Evolutionary conservation across 768 basidiomycete species (phyloP), one percentile per base, ranked within the genome.

Genomic region (Trametes sanguinea): DNA sequence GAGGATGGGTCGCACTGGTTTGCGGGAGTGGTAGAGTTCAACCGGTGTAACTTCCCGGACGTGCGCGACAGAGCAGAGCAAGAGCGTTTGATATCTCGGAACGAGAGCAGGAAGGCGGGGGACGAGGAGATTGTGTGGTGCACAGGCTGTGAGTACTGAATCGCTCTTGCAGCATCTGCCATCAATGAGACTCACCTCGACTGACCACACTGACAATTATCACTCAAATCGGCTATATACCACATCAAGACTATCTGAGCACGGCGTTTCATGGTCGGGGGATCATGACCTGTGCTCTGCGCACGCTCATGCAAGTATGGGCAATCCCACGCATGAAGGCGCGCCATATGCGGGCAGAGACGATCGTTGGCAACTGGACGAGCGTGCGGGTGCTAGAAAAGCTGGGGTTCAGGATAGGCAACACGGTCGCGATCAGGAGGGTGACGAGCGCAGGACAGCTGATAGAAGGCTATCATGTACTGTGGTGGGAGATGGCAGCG

Each of bases 201-300:
- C 30, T n/a, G 8, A 33, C 42, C 2, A 43, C 42, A n/a, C 14
- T 6, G 6, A 37, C 11, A 37, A 6, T 37, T 9, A 27, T 50
- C 17, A 30, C 37, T 39, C 29, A 57, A 29, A 13, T 22, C 7
- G 13, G 10, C 45, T 27, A 27, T 4, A 6, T 29, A 17, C 17
- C 35, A 22, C 16, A 27, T 17, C 32, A 29, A 66, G 89, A 88
- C 68, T 89, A 80, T 62, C 73, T 90, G 40, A 81, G 78, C 6
- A 77, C 83, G 8, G 80, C 79, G 22, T 80, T 87, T 67, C 88
- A 90, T 61, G 78, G 87, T 32, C 77, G 75, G 65, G 88, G 89
- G 0, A 88, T 92, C 60, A 91, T 91, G 90, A 81, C 83, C 30
- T 83, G 81, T n/a, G 87, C 81, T 0, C 68, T 92, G 37, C 73